phyloP scores from a whole-genome alignment of 2,329 filamentous ascomycete species.

The Paraphaeosphaeria sporulosa region DNA sequence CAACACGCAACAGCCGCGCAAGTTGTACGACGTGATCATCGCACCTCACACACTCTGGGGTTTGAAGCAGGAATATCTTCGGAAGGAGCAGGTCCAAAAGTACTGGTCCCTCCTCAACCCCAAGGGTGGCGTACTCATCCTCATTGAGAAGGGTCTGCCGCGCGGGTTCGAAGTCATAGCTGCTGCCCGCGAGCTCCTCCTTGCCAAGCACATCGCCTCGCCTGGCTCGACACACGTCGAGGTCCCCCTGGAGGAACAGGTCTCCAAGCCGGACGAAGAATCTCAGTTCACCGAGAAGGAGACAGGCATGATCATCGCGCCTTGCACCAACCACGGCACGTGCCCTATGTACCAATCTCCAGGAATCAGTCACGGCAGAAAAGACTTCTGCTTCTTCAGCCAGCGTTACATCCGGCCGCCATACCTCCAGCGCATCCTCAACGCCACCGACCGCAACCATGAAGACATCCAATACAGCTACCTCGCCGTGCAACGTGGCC shows the following conservation, averaged over 20 bases:
- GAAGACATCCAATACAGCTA: constrained; percentile 94
- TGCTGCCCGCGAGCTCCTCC: constrained; percentile 78
- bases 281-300: constrained; percentile 57
- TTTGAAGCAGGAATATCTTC: constrained; percentile 76
- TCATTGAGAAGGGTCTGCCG: constrained; percentile 90
- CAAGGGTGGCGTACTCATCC: constrained; percentile 82
- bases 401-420: constrained; percentile 86
- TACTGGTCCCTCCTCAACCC: constrained; percentile 87
- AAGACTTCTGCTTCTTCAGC: constrained; percentile 89
- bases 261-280: constrained; percentile 47
- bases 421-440: constrained; percentile 80
- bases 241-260: constrained; percentile 46
- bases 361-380: constrained; percentile 75
- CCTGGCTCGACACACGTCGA: constrained; percentile 60
- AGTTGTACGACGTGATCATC: constrained; percentile 88
- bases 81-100: constrained; percentile 82
- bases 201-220: constrained; percentile 76
- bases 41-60: constrained; percentile 84
- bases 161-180: constrained; percentile 93
- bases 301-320: constrained; percentile 67
- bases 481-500: constrained; percentile 81
- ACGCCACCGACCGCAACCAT: constrained; percentile 75
- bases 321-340: constrained; percentile 84
- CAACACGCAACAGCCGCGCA: constrained; percentile 59
- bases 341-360: constrained; percentile 88